Percentiles rank a stretch among this genome's conserved stretches.
These are phyloP conservation scores for Cornus controversa DNA, from an alignment of 148 eudicot species.

Conservation along the genomic window DNA sequence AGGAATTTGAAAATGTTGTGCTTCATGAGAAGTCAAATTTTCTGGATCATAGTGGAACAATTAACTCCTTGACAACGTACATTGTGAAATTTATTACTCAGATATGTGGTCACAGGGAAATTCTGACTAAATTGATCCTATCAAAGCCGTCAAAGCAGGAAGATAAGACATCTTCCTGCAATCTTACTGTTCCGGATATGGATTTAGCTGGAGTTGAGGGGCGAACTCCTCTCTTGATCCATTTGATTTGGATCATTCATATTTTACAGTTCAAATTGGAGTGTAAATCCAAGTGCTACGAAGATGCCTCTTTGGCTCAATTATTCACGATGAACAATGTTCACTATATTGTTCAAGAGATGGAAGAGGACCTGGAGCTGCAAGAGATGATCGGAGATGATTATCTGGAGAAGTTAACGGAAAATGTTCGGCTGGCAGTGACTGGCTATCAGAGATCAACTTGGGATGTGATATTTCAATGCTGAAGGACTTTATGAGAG, in stretches of 20 bases:
- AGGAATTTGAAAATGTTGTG: slow-evolving; percentile 85
- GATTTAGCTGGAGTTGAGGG: slow-evolving; percentile 63
- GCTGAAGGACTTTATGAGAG: slow-evolving; percentile 45
- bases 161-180: slow-evolving; percentile 56
- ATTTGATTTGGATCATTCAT: slow-evolving; percentile 80
- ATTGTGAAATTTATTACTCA: slow-evolving; percentile 89
- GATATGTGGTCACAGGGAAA: slow-evolving; percentile 79
- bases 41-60: slow-evolving; percentile 79
- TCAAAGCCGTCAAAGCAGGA: slow-evolving; percentile 45
- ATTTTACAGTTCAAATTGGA: slow-evolving; percentile 63
- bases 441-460: slow-evolving; percentile 64
- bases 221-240: slow-evolving; percentile 58
- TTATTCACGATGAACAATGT: slow-evolving; percentile 88
- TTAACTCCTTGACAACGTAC: slow-evolving; percentile 87
- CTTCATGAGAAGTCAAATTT: slow-evolving; percentile 72
- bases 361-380: slow-evolving; percentile 59
- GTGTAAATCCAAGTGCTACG: slow-evolving; percentile 60
- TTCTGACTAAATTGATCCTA: slow-evolving; percentile 57
- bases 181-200: slow-evolving; percentile 46
- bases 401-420: slow-evolving; percentile 59
- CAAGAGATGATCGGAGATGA: slow-evolving; percentile 74
- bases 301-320: slow-evolving; percentile 59
- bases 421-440: slow-evolving; percentile 56
- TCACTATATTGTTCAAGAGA: slow-evolving; percentile 71
- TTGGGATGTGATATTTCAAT: slow-evolving; percentile 64